Evolutionary conservation across 2,329 filamentous ascomycete genomes (phyloP).

Genomic region (Blumeriella jaapii): DNA sequence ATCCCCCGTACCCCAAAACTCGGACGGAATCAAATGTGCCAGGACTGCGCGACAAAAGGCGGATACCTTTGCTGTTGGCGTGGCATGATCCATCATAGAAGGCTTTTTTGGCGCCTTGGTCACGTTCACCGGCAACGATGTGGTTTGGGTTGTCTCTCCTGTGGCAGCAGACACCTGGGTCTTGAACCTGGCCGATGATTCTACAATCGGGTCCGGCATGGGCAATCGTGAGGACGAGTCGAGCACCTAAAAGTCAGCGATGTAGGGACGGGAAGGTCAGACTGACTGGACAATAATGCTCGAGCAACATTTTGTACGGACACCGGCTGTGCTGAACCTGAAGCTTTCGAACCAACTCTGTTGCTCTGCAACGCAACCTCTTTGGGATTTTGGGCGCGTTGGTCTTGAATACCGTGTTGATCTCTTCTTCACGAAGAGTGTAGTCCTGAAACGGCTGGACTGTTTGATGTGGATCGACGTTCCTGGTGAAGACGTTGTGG

Average conservation of each 20-base stretch:
- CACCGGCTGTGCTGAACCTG: constrained; percentile 63
- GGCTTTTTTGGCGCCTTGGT: constrained; percentile 26
- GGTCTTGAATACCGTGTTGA: constrained; percentile 31
- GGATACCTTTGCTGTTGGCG: constrained; percentile 57
- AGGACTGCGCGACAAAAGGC: constrained; percentile 76
- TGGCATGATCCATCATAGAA: constrained; percentile 54
- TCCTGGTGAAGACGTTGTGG: constrained; percentile 82
- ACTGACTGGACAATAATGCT: constrained; percentile 63
- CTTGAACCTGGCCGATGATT: constrained; percentile 16
- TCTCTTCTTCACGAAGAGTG: constrained; percentile 74
- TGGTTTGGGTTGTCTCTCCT: constrained; percentile 4
- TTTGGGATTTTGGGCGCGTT: constrained; percentile 40
- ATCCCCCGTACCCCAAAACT: constrained; percentile 57
- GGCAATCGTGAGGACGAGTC: not conserved
- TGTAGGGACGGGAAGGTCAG: not conserved
- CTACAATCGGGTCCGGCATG: constrained; percentile 10
- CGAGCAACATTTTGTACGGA: constrained; percentile 66
- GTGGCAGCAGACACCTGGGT: constrained; percentile 14
- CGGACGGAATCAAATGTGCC: constrained; percentile 57
- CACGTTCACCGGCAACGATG: constrained; percentile 15
- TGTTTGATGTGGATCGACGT: constrained; percentile 52
- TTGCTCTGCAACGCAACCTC: constrained; percentile 51
- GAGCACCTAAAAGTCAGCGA: constrained; percentile 11
- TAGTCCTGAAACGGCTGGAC: constrained; percentile 74
- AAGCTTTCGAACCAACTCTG: constrained; percentile 52